Conservation (phyloP, 2,329 filamentous ascomycete genomes). For the Sporothrix brasiliensis region DNA sequence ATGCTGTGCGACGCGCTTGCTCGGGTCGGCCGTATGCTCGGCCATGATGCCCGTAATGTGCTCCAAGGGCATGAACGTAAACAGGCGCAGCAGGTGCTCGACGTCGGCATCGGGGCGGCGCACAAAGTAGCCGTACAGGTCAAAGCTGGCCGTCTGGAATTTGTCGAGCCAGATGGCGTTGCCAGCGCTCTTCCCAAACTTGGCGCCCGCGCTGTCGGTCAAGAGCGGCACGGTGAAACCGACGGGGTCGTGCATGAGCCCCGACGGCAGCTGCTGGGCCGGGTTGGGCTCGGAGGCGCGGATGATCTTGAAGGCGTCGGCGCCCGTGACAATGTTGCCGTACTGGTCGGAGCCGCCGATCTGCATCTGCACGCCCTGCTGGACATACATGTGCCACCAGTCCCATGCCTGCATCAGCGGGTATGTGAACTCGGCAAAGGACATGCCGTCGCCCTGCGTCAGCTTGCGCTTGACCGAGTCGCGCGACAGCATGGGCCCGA, state of each 20-base stretch:
- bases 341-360: conserved; percentile 95
- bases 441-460: conserved; percentile 87
- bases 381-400: conserved; percentile 82
- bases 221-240: conserved; percentile 91
- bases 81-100: conserved; percentile 78
- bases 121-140: conserved; percentile 90
- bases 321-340: conserved; percentile 90
- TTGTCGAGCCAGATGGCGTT: conserved; percentile 93
- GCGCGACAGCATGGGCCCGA: conserved; percentile 84
- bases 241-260: conserved; percentile 62
- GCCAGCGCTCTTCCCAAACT: conserved; percentile 92
- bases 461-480: conserved; percentile 78
- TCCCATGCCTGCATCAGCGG: conserved; percentile 95
- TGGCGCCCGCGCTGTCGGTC: conserved; percentile 80
- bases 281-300: conserved; percentile 58
- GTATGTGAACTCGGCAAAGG: conserved; percentile 89
- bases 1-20: conserved; percentile 79
- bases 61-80: conserved; percentile 80
- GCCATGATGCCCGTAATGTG: conserved; percentile 70
- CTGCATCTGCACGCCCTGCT: conserved; percentile 74
- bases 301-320: conserved; percentile 80
- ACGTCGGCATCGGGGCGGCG: conserved; percentile 80
- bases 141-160: conserved; percentile 77
- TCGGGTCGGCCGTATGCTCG: conserved; percentile 67
- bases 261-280: conserved; percentile 45